A percentile compares a stretch with the other conserved stretches of the same genome.
Evolutionary conservation across 176 grass and related monocot species (phyloP).

Genomic region (Elaeis guineensis): DNA sequence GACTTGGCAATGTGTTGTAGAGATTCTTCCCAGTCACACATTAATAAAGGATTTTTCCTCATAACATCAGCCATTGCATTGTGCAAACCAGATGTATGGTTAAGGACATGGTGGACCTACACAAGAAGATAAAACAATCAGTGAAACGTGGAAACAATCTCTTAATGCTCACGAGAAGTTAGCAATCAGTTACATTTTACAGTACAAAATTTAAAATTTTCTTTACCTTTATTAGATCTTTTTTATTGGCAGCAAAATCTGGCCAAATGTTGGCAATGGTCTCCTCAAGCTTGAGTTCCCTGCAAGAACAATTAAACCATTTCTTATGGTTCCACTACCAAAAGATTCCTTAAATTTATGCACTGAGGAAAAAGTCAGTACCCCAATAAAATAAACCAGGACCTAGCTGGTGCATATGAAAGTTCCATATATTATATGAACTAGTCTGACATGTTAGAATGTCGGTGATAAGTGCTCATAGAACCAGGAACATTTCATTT

Average conservation of each 20-base stretch:
- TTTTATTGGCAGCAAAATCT: slow-evolving; percentile 55
- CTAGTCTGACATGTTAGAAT: too few relatives aligned
- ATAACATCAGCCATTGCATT: slow-evolving; percentile 64
- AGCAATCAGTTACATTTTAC: too few relatives aligned
- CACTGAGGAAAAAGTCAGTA: background rate
- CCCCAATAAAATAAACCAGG: too few relatives aligned
- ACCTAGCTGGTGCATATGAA: too few relatives aligned
- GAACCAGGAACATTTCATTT: too few relatives aligned
- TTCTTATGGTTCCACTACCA: slow-evolving; percentile 15
- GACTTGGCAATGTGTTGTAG: slow-evolving; percentile 37
- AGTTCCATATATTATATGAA: too few relatives aligned
- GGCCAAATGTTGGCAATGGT: slow-evolving; percentile 89
- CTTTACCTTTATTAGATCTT: slow-evolving; percentile 77
- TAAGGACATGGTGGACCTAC: slow-evolving; percentile 88
- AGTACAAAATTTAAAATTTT: background rate
- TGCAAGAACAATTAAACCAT: slow-evolving; percentile 27
- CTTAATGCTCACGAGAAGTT: too few relatives aligned
- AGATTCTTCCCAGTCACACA: slow-evolving; percentile 90
- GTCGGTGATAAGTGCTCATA: too few relatives aligned
- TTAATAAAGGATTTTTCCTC: slow-evolving; percentile 49
- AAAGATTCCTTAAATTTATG: background rate
- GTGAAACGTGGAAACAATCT: background rate
- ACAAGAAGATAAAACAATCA: slow-evolving; percentile 11
- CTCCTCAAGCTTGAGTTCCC: slow-evolving; percentile 82
- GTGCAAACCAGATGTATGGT: slow-evolving; percentile 90